Percentiles rank a stretch among this genome's conserved stretches.
phyloP scores from a whole-genome alignment of 73 alveolate species.

The Paramecium sonneborni region DNA sequence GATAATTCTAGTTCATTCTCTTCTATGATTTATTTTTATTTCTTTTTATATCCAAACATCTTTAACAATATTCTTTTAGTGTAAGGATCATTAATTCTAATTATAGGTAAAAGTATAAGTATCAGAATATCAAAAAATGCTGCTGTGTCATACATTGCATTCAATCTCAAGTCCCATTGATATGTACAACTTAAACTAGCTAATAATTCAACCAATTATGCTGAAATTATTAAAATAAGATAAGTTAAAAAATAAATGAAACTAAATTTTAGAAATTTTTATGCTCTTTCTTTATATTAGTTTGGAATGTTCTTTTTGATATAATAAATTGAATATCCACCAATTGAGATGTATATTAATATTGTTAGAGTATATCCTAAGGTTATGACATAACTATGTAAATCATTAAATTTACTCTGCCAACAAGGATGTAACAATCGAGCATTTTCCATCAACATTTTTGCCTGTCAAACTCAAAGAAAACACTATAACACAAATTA shows the following conservation, averaged over 20 bases:
- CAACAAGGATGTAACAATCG: background rate
- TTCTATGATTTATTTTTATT: background rate
- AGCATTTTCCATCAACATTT: constrained; percentile 30
- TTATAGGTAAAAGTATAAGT: background rate
- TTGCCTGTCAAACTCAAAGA: constrained; percentile 22
- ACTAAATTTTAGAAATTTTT: background rate
- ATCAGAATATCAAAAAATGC: background rate
- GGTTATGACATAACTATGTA: background rate
- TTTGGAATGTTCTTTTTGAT: background rate
- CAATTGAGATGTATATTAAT: background rate
- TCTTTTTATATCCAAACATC: background rate
- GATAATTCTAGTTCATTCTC: background rate
- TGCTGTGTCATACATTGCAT: background rate
- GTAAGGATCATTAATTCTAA: constrained; percentile 39
- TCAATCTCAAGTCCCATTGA: background rate
- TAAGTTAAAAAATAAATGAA: background rate
- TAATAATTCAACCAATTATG: background rate
- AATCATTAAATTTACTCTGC: constrained; percentile 27
- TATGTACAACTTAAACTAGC: constrained; percentile 16
- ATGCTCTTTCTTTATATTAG: background rate
- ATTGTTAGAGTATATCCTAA: background rate
- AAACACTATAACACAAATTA: background rate
- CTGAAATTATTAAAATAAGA: background rate
- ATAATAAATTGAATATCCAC: background rate
- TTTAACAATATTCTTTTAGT: background rate